Conservation (phyloP, 192 early-diverging fungal genomes). For the Mortierella claussenii region DNA sequence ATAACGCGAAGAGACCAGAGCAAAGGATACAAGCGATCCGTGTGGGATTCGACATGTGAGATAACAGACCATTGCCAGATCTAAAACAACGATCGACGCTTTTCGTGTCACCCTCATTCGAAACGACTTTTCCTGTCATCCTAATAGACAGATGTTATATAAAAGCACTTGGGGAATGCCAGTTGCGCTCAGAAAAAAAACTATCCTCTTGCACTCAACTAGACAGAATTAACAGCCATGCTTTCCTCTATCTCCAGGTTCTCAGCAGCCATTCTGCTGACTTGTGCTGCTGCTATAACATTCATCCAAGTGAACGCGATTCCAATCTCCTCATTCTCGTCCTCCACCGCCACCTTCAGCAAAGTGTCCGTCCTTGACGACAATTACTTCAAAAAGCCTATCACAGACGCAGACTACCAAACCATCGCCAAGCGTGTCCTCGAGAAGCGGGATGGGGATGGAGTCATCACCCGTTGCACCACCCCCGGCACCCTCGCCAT, state of each 20-base stretch:
- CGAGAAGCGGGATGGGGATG: conserved; percentile 3
- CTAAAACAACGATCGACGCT: too few species aligned
- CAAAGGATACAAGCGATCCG: too few species aligned
- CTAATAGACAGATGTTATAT: too few species aligned
- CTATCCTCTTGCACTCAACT: too few species aligned
- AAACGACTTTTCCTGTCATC: too few species aligned
- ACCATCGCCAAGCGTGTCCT: conserved; percentile 2
- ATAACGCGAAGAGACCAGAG: too few species aligned
- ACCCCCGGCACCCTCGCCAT: conserved; percentile 16
- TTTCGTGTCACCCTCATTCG: too few species aligned
- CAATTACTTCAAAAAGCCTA: neutral
- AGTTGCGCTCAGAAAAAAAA: too few species aligned
- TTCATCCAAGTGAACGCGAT: neutral
- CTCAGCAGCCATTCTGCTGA: neutral
- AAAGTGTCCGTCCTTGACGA: neutral
- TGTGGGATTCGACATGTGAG: too few species aligned
- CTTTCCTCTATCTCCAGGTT: neutral
- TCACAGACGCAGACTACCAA: neutral
- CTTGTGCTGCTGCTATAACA: neutral
- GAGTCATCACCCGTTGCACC: neutral
- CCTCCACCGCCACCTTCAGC: too few species aligned
- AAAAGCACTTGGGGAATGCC: too few species aligned
- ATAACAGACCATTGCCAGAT: too few species aligned
- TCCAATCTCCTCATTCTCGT: neutral
- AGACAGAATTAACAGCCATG: conserved; percentile 1